These are phyloP conservation scores for Penicillium crustosum DNA, from an alignment of 2,329 filamentous ascomycete species.

Conservation along the genomic window DNA sequence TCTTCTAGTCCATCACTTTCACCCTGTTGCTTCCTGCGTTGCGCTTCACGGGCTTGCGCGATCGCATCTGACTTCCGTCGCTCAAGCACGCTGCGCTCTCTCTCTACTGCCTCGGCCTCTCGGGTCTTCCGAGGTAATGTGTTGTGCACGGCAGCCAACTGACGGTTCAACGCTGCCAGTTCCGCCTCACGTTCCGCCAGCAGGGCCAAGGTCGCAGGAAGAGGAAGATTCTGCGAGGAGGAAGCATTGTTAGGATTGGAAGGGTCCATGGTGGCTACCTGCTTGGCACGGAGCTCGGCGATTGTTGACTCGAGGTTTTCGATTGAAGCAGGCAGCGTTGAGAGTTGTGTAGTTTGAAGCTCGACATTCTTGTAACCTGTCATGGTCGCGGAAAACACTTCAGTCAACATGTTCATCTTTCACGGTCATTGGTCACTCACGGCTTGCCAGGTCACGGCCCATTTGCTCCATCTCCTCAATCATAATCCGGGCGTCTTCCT, in stretches of 20 bases:
- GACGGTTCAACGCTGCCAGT: constrained; percentile 43
- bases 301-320: constrained; percentile 53
- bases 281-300: constrained; percentile 51
- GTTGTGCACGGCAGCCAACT: constrained; percentile 46
- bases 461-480: constrained; percentile 71
- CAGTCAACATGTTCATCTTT: background rate
- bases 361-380: constrained; percentile 56
- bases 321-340: constrained; percentile 54
- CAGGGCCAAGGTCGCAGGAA: constrained; percentile 43
- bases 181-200: constrained; percentile 43
- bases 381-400: background rate
- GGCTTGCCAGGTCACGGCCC: constrained; percentile 62
- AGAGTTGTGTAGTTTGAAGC: constrained; percentile 53
- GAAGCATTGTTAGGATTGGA: constrained; percentile 26
- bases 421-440: constrained; percentile 36
- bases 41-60: constrained; percentile 49
- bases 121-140: constrained; percentile 44
- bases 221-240: constrained; percentile 41
- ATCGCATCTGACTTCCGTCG: constrained; percentile 46
- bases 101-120: constrained; percentile 47
- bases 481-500: constrained; percentile 73
- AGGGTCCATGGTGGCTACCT: constrained; percentile 65
- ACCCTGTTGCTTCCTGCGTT: constrained; percentile 45
- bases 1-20: constrained; percentile 49
- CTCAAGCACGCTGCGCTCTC: constrained; percentile 45